Evolutionary conservation across 2,329 filamentous ascomycete species (phyloP), one percentile per base, ranked within the genome.

Genomic region (Polytolypa hystricis): DNA sequence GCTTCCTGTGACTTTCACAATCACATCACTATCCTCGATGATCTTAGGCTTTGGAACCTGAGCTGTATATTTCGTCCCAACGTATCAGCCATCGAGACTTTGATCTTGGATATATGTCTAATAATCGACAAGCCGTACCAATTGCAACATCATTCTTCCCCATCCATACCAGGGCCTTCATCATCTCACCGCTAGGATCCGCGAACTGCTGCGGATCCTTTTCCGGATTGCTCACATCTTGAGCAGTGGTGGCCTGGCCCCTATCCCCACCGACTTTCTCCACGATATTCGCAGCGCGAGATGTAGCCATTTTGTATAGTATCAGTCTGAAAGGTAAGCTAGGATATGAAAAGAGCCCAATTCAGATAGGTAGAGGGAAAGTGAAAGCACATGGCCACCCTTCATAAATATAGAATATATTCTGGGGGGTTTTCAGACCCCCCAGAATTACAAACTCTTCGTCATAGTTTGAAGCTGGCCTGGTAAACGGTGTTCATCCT

Each of bases 121-220:
- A n/a, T n/a, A n/a, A n/a, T n/a, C n/a, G n/a, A n/a, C n/a, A n/a
- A n/a, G n/a, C n/a, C 34, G 23, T 56, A 76, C 71, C 63, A 12
- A 93, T 66, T 52, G 81, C 62, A 31, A 93, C 83, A 19, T 67
- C 74, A 51, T 86, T 83, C 66, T 89, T 91, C 35, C 82, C 81
- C 59, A 81, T 76, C 85, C 85, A 93, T 2, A 73, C 73, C 10
- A 93, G 61, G 0, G 85, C 86, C 57, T 84, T 81, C 81, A 93
- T 91, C 11, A 61, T 80, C 48, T 77, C 71, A 20, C 57, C 59
- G 3, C 58, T 61, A 4, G 66, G 59, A 48, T 72, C 62, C 16
- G 67, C 73, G 53, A 67, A 66, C 44, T 66, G 66, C 20, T 53
- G 55, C 14, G 65, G 57, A 40, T 79, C 67, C 4, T 65, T 64